phyloP scores from a whole-genome alignment of 805 yeast species.

The Osmozyma mogii region DNA sequence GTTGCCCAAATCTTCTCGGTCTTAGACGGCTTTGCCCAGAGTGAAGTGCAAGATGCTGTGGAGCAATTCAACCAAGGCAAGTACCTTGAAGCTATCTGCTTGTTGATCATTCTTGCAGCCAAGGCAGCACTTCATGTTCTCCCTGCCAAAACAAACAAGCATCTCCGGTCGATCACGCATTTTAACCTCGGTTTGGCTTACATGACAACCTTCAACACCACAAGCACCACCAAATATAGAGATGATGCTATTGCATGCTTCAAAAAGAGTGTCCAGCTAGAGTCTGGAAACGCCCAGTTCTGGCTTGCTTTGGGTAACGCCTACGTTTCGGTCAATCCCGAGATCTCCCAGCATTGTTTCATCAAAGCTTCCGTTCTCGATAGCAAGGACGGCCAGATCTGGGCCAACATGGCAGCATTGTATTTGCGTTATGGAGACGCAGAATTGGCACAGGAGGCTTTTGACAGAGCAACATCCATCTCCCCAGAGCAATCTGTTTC shows the following conservation, averaged over 20 bases:
- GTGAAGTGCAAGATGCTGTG: constrained; percentile 8
- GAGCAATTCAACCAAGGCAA: constrained; percentile 8
- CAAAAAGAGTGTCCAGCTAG: constrained; percentile 64
- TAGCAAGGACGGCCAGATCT: constrained; percentile 56
- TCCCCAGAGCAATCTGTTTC: constrained; percentile 70
- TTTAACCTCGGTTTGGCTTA: constrained; percentile 70
- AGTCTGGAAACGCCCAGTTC: constrained; percentile 57
- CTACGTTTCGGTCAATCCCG: constrained; percentile 53
- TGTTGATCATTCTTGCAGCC: constrained; percentile 38
- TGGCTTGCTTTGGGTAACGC: constrained; percentile 86
- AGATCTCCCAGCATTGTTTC: constrained; percentile 86
- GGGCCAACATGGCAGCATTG: constrained; percentile 78
- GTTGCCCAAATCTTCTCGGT: constrained; percentile 11
- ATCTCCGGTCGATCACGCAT: constrained; percentile 44
- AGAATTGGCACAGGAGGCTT: constrained; percentile 66
- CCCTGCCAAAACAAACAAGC: constrained; percentile 33
- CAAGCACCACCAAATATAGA: constrained; percentile 18
- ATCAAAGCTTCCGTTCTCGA: constrained; percentile 72
- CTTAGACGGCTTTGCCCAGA: constrained; percentile 8
- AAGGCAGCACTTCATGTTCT: constrained; percentile 35
- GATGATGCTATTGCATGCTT: constrained; percentile 48
- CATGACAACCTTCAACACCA: constrained; percentile 32
- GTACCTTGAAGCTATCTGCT: constrained; percentile 24
- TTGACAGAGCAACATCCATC: constrained; percentile 66
- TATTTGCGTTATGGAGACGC: constrained; percentile 63